Evolutionary conservation across 768 basidiomycete genomes (phyloP).

Genomic region (Auricularia cornea): DNA sequence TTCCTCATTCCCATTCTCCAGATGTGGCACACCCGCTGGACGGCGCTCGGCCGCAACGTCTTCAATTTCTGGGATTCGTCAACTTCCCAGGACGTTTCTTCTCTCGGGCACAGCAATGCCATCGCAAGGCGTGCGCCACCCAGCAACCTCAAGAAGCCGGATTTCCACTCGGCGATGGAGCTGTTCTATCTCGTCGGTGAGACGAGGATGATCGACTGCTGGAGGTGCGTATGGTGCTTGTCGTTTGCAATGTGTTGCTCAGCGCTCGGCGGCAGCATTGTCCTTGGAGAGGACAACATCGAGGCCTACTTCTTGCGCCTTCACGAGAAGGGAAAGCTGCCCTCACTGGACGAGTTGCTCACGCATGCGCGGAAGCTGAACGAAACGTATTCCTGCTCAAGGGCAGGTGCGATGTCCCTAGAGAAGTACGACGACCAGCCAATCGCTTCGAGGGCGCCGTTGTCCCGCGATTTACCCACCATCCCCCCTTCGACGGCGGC

Average conservation of each 20-base stretch:
- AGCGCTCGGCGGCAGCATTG: no score
- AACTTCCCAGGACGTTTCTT: slow-evolving; percentile 19
- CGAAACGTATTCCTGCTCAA: no score
- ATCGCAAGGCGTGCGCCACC: slow-evolving; percentile 22
- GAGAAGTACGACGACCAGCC: no score
- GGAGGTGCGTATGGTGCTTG: slow-evolving; percentile 25
- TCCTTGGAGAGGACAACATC: no score
- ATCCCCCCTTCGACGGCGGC: no score
- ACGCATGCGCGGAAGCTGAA: no score
- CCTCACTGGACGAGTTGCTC: no score
- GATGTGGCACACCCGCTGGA: slow-evolving; percentile 28
- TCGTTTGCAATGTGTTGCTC: not conserved
- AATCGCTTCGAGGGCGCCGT: no score
- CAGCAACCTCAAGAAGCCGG: slow-evolving; percentile 26
- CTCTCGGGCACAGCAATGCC: slow-evolving; percentile 22
- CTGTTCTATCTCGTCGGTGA: slow-evolving; percentile 21
- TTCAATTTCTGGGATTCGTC: slow-evolving; percentile 8
- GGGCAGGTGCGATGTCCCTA: no score
- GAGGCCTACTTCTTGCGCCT: no score
- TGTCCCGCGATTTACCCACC: no score
- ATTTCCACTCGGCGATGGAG: slow-evolving; percentile 20
- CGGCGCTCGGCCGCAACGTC: slow-evolving; percentile 19
- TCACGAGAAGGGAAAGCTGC: no score
- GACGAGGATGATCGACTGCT: slow-evolving; percentile 26
- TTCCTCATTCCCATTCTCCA: slow-evolving; percentile 20